Evolutionary conservation across 345 rosid genomes (phyloP), one percentile per base, ranked within the genome.

Genomic region (Pelargonium nanum): DNA sequence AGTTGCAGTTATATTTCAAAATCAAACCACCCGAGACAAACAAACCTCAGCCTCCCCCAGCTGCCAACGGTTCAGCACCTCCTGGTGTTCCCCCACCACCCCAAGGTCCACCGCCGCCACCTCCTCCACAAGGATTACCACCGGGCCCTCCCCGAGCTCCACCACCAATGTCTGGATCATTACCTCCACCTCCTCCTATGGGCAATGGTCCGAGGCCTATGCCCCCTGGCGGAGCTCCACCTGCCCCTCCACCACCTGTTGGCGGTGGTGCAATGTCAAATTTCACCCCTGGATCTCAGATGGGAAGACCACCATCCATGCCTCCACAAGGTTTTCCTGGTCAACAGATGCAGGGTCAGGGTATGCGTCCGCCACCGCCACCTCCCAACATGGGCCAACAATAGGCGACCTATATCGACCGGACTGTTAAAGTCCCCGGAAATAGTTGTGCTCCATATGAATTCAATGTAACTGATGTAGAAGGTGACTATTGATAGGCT

Each of bases 1-100:
- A 89, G 99, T 53, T 93, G 78, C 99, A 93, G 72, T 78, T 93
- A 58, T 89, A 87, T 68, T 89, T 93, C 75, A 93, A 93, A 69
- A 28, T 77, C 50, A 93, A 84, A 70, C 90, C 95, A 30, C 85
- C 70, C 52, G 99, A 93, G 77, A 66, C 72, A n/a, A 84, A 61
- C 80, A 89, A 85, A 69, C 91, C 91, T 50, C 97, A 67, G 67
- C 61, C 83, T 28, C 66, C 83, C 10, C 75, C 83, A 72, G 85
- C 81, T 58, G 71, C 83, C 19, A 86, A 93, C 26, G 90, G 89
- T 24, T 63, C 77, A 40, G 32, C 77, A 17, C 16, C 15, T 12
- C 48, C 48, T n/a, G n/a, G n/a, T n/a, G n/a, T n/a, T 28, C 66
- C 83, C 10, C 75, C 83, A 72, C 83, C 81, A 59, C 70, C 83